Base-by-base conservation (phyloP, 768 basidiomycete genomes). In the Xerocomus potaroensis region DNA sequence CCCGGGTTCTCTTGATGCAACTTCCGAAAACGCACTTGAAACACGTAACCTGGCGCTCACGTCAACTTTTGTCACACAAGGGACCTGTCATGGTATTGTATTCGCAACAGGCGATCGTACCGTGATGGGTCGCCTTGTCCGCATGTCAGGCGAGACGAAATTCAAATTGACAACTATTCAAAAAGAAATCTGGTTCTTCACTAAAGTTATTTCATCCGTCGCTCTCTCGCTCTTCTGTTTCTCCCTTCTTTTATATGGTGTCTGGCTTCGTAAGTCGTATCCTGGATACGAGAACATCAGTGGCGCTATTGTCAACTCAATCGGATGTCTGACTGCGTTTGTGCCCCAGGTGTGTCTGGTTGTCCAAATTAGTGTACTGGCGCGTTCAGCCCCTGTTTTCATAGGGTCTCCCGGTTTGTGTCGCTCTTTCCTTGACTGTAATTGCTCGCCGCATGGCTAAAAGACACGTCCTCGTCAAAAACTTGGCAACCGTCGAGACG, bases 41-140 rank as follows among this genome's bases (percentile, higher is more conserved):
- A 72, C 71, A 0, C 68, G 67, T 36, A 77, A 75, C 54, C 65
- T 80, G 29, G 80, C 75, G 21, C 64, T 80, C 26, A 72, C 68
- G 21, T 72, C 71, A 0, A 74, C 72, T 1, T 68, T 72, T 46
- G 67, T 71, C 21, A 70, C 67, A 0, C 70, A 72, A 41, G 73
- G 74, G 4, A 64, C 64, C 15, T 72, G 71, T 24, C 67, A 56
- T 27, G 72, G 73, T 18, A 53, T 74, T 1, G 70, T 71, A 5
- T 71, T 75, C 27, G 67, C 70, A 22, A 71, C 68, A 1, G 74
- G 75, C 30, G 70, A 72, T 50, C 74, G 67, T 30, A 68, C 70
- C 1, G 58, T 72, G 44, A 73, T 75, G 74, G 80, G 79, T 8
- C 74, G 76, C 23, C 73, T 81, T 48, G 78, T 80, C 19, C 71